Base-by-base conservation (phyloP, 768 basidiomycete species). In the Phlebiopsis gigantea region DNA sequence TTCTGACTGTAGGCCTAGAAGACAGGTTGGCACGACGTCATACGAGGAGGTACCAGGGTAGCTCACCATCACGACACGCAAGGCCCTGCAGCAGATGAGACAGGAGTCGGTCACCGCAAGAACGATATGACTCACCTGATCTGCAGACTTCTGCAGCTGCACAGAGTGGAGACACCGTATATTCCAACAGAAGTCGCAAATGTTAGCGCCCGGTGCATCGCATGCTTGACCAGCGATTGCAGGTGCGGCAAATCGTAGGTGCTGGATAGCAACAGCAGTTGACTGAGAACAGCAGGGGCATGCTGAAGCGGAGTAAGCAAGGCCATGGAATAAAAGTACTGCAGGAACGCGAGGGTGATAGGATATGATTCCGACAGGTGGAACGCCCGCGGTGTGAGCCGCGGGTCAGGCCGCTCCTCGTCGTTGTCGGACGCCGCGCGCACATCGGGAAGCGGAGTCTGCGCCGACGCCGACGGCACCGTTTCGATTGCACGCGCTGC, bases 151-250 rank as follows among this genome's bases (percentile, higher is more conserved):
- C 91, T 82, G 68, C 88, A 90, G 61, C 84, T 90, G 66, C 92
- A 93, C 4, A 98, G 73, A 2, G 95, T 96, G 8, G 95, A 92
- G 9, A 97, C 93, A 69, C 97, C 94, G 68, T 98, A 98, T 44
- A 98, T 88, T 25, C 89, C 90, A 19, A 95, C 90, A 25, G 90
- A 91, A 12, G 88, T 91, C 26, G 84, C 81, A 65, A 91, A 90
- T 29, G 87, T 88, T 28, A 98, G 71, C 15, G 88, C 82, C 21
- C 87, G 84, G 66, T 98, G 96, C 86, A 98, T 91, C 4, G 93
- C 91, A 69, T 98, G 95, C 63, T 89, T 89, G n/a, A 92, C 91
- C 21, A 95, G 75, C 5, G 75, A 76, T 61, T 86, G 82, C 19
- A 99, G 74, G 66, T 95, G 85, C 2, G 77, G 68, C 52, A 97